phyloP scores from a whole-genome alignment of 2,329 filamentous ascomycete species.

The Xylariales sp. region DNA sequence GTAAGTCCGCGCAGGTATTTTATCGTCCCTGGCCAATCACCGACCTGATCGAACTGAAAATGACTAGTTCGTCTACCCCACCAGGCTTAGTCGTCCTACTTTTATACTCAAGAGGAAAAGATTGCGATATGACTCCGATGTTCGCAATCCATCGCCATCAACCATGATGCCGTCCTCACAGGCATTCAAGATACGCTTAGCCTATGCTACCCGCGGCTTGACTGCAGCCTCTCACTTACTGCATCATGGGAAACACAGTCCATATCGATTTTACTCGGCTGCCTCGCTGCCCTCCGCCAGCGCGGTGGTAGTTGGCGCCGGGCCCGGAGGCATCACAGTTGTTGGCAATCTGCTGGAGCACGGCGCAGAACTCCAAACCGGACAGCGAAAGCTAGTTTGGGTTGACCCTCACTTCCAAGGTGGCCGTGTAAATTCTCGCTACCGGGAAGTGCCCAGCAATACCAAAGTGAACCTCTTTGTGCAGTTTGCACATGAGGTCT shows the following conservation, averaged over 20 bases:
- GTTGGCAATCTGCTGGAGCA: conserved; percentile 71
- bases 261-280: conserved; percentile 53
- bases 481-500: conserved; percentile 64
- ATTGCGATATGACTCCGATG: conserved; percentile 18
- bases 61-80: not conserved
- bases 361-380: conserved; percentile 44
- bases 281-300: conserved; percentile 29
- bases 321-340: conserved; percentile 68
- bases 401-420: conserved; percentile 67
- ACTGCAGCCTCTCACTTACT: not conserved
- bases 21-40: conserved; percentile 14
- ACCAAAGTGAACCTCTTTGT: conserved; percentile 71
- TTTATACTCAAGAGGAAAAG: not conserved
- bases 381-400: conserved; percentile 64
- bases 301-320: conserved; percentile 69
- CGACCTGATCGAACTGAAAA: not conserved
- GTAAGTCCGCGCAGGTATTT: not conserved
- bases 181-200: conserved; percentile 23
- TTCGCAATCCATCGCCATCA: conserved; percentile 14
- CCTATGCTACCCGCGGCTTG: conserved; percentile 10
- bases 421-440: conserved; percentile 63
- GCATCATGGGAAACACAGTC: conserved; percentile 18
- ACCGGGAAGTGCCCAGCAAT: conserved; percentile 71
- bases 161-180: conserved; percentile 29
- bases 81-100: conserved; percentile 8